These are phyloP conservation scores for Emergomyces africanus DNA, from an alignment of 2,329 filamentous ascomycete species.

Conservation along the genomic window DNA sequence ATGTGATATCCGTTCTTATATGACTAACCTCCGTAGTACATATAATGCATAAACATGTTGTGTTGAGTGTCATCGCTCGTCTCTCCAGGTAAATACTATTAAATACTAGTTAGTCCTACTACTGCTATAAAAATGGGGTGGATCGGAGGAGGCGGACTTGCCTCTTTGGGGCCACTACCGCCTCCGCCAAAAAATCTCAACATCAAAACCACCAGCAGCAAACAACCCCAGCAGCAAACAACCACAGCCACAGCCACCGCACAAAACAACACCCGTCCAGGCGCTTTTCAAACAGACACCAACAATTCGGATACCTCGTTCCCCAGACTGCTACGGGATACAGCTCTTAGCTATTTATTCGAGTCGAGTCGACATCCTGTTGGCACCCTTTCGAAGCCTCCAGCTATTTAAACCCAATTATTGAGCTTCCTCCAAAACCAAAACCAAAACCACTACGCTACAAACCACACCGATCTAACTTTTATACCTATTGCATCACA, in stretches of 20 bases:
- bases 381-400: neutral
- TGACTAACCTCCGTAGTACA: neutral
- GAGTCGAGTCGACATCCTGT: neutral
- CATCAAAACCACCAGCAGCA: conserved; percentile 2
- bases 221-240: neutral
- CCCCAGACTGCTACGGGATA: neutral
- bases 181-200: conserved; percentile 5
- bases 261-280: neutral
- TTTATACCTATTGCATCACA: neutral
- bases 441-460: neutral
- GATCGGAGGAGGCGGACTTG: neutral
- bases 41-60: too few relatives aligned
- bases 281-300: neutral
- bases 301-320: neutral
- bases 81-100: too few relatives aligned
- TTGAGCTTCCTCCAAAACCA: neutral
- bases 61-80: neutral
- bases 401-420: neutral
- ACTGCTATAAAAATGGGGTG: too few relatives aligned
- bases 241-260: neutral
- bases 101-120: too few relatives aligned
- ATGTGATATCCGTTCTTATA: neutral
- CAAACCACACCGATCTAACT: neutral
- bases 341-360: neutral
- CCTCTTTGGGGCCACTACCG: neutral